Conservation (phyloP, 2,329 filamentous ascomycete species). For the Pleoardoris graminearum region DNA sequence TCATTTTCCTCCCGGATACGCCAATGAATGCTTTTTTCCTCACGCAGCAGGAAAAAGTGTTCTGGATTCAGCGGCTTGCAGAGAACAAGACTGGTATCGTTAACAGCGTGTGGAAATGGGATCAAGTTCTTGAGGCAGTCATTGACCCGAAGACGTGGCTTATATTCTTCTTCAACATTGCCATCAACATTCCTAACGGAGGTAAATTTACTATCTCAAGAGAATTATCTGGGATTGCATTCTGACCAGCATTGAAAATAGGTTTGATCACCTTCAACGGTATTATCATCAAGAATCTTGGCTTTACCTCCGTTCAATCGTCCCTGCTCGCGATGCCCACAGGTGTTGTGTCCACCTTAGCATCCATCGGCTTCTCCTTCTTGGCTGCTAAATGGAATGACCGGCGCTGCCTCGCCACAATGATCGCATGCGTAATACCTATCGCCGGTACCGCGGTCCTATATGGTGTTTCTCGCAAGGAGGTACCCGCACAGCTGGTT, state of each 20-base stretch:
- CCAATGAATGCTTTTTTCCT: conserved; percentile 21
- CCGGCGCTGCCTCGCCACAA: neutral
- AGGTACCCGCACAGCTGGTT: neutral
- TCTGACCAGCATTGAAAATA: too few species aligned
- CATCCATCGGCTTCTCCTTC: neutral
- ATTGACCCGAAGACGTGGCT: conserved; percentile 7
- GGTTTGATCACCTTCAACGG: conserved; percentile 3
- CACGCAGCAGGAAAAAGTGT: conserved; percentile 36
- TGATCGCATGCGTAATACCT: neutral
- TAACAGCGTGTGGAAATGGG: conserved; percentile 1
- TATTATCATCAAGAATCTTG: conserved; percentile 4
- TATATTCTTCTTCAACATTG: conserved; percentile 6
- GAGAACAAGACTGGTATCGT: conserved; percentile 27
- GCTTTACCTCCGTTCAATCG: neutral
- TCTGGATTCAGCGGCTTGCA: conserved; percentile 59
- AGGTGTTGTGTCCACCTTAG: conserved; percentile 1
- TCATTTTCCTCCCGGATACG: conserved; percentile 20
- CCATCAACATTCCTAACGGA: conserved; percentile 5
- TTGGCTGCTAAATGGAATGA: conserved; percentile 1
- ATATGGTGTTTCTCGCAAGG: neutral
- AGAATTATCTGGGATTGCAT: too few species aligned
- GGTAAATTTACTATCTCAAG: too few species aligned
- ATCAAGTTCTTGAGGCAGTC: neutral
- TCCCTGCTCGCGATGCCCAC: conserved; percentile 3
- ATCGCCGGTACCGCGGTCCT: neutral